A percentile compares a stretch with the other conserved stretches of the same genome.
Conservation (phyloP, 2,329 filamentous ascomycete genomes). For the Thermochaetoides dissita region DNA sequence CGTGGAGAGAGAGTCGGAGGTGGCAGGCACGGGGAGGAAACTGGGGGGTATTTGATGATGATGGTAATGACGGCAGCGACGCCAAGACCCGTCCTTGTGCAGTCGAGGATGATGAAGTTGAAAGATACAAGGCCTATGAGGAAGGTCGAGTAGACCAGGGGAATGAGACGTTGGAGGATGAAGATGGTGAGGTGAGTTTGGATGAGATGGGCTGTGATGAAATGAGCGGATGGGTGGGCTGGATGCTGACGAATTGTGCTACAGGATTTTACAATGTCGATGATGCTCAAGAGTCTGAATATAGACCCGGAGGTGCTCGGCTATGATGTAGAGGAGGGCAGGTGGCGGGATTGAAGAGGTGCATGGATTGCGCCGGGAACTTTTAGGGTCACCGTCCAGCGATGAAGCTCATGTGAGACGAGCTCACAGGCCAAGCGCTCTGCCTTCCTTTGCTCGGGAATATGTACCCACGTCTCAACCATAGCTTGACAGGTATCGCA, state of each 20-base stretch:
- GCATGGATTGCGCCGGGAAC: constrained; percentile 2
- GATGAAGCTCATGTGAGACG: too few species aligned
- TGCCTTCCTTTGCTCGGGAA: too few species aligned
- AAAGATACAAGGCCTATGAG: constrained; percentile 2
- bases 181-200: constrained; percentile 6
- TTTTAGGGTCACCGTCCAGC: too few species aligned
- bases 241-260: constrained; percentile 1
- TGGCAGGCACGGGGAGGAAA: constrained; percentile 3
- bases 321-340: constrained; percentile 20
- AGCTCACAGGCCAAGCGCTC: too few species aligned
- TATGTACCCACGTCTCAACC: too few species aligned
- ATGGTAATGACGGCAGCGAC: constrained; percentile 1
- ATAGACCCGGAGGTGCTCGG: constrained; percentile 23
- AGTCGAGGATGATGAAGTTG: constrained; percentile 2
- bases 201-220: neutral
- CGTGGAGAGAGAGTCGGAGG: constrained; percentile 17
- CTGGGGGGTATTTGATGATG: constrained; percentile 1
- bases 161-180: constrained; percentile 6
- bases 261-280: constrained; percentile 24
- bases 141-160: neutral
- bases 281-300: constrained; percentile 25
- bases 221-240: too few species aligned
- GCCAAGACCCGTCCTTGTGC: neutral
- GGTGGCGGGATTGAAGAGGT: constrained; percentile 16
- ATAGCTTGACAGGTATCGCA: too few species aligned